Base-by-base conservation (phyloP, 345 rosid genomes). In the Gossypium arboreum region DNA sequence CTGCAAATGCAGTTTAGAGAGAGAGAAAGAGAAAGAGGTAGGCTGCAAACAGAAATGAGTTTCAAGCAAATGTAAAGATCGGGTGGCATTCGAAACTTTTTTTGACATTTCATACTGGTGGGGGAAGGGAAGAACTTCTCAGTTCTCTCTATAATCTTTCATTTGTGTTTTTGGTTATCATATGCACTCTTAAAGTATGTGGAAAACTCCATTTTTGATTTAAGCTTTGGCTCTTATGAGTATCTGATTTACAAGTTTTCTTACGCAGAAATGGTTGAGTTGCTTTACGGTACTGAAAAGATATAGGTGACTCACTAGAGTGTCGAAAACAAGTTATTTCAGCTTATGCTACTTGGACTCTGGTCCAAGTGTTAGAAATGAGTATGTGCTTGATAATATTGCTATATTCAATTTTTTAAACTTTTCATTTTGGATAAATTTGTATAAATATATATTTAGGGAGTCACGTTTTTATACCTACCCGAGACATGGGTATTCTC, bases 11-110 rank as follows among this genome's bases (percentile, higher is more conserved):
- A 57, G 79, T 77, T 68, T 80, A 84, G 81, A 41, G 65, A 29
- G 65, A 29, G 77, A 7, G 74, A 63, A 2, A 17, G 58, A 54
- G 3, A 68, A 68, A 22, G 79, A 22, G 50, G 56, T 71, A 85
- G 88, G 75, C 88, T 80, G 82, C 75, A n/a, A 50, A 71, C 55
- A 47, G 76, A 72, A 78, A 83, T 74, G 86, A 87, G 87, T 84
- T 80, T 17, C 77, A 82, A 77, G 77, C 87, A 86, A 84, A 78
- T 89, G 91, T 89, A 89, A 83, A 89, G 76, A 83, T 83, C 90
- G 86, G 86, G 86, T 84, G 12, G 76, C 62, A 73, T 74, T 58
- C 7, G 45, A 68, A 76, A 39, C 77, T 57, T 62, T 67, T 54
- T 67, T 54, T 17, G 74, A 80, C 77, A 79, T 79, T 75, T 44